Conservation (phyloP, 2,329 filamentous ascomycete species). For the Delphinella strobiligena region DNA sequence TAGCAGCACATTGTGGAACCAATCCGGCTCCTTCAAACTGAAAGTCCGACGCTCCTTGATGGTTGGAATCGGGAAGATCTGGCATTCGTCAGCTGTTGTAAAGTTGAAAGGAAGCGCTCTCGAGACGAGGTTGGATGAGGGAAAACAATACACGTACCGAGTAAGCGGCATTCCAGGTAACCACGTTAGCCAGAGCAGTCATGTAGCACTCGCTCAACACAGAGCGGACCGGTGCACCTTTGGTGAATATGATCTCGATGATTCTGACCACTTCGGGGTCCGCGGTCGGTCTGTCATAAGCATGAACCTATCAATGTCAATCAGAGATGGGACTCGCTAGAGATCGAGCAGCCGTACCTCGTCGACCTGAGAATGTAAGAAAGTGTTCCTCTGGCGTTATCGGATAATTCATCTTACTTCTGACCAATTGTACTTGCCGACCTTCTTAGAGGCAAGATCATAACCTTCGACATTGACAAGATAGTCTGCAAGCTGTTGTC, state of each 20-base stretch:
- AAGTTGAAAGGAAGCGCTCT: too few relatives aligned
- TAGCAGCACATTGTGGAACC: background rate
- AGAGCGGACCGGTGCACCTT: slow-evolving; percentile 1
- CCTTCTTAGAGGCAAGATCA: slow-evolving; percentile 2
- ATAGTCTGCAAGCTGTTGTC: slow-evolving; percentile 1
- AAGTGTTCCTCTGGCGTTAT: too few relatives aligned
- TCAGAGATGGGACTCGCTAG: background rate
- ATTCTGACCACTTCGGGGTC: slow-evolving; percentile 1
- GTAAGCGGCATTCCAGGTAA: slow-evolving; percentile 3
- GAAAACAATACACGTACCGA: too few relatives aligned
- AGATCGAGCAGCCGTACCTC: background rate
- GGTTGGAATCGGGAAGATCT: background rate
- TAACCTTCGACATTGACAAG: slow-evolving; percentile 6
- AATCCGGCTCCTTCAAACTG: background rate
- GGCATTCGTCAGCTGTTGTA: background rate
- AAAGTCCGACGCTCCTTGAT: background rate
- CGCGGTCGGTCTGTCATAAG: slow-evolving; percentile 4
- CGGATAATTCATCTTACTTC: background rate
- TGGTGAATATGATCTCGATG: slow-evolving; percentile 2
- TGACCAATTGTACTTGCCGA: slow-evolving; percentile 4
- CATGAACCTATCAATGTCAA: slow-evolving; percentile 1
- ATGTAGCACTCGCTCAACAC: slow-evolving; percentile 4
- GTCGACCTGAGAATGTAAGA: background rate
- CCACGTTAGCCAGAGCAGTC: slow-evolving; percentile 4
- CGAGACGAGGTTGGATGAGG: too few relatives aligned